Conservation (phyloP, 1,284 basidiomycete genomes). For the Lentinula novae-zelandiae region DNA sequence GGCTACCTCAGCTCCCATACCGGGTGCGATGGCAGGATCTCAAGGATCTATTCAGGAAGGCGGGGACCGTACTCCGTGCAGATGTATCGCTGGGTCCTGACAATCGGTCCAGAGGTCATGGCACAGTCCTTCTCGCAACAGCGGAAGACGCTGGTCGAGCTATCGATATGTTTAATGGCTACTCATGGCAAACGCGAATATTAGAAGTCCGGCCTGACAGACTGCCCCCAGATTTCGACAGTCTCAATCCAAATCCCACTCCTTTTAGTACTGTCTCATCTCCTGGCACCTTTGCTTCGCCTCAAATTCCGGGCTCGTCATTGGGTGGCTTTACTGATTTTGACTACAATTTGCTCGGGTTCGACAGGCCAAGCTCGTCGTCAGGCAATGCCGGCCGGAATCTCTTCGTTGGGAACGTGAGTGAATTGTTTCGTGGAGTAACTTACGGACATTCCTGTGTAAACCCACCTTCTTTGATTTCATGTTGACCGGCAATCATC, state of each 20-base stretch:
- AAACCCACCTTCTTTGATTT: not conserved
- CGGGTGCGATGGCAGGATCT: constrained; percentile 96
- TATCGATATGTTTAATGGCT: constrained; percentile 88
- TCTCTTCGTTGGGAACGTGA: constrained; percentile 70
- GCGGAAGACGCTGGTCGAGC: constrained; percentile 90
- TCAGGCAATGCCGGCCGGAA: constrained; percentile 40
- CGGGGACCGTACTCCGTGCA: constrained; percentile 92
- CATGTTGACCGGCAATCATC: not conserved
- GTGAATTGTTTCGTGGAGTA: constrained; percentile 21
- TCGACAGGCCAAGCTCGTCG: constrained; percentile 18
- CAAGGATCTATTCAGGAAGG: constrained; percentile 94
- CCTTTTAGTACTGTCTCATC: constrained; percentile 4
- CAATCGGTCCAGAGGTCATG: constrained; percentile 89
- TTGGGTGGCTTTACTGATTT: constrained; percentile 16
- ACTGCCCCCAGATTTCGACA: constrained; percentile 52
- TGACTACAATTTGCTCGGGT: constrained; percentile 23
- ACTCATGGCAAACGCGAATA: constrained; percentile 87
- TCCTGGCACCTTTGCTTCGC: not conserved
- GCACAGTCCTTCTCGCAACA: constrained; percentile 87
- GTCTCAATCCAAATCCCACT: constrained; percentile 17
- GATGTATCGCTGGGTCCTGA: constrained; percentile 92
- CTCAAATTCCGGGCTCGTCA: not conserved
- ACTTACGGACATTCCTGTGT: not conserved
- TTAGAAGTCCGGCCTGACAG: constrained; percentile 87
- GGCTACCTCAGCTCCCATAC: constrained; percentile 70